Conservation (phyloP, 73 alveolate genomes). For the Stentor roeselii region DNA sequence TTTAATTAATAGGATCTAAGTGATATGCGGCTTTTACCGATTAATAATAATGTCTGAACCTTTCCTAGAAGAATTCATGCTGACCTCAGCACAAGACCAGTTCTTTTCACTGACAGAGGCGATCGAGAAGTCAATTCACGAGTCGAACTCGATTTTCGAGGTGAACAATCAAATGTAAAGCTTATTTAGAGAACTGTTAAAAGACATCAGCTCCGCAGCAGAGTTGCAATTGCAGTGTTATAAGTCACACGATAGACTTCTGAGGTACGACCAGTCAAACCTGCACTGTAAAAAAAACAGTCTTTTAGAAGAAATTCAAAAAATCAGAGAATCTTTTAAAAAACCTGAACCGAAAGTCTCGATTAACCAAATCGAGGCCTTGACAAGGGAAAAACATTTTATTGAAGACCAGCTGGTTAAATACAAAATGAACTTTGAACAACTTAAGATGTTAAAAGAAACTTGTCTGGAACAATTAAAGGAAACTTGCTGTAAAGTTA, state of each 20-base stretch:
- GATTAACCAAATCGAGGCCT: not conserved
- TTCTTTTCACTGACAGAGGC: not conserved
- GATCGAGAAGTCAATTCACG: not conserved
- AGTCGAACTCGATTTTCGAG: not conserved
- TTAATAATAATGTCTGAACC: not conserved
- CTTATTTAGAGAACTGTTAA: not conserved
- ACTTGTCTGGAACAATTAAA: not conserved
- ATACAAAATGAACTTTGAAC: no score
- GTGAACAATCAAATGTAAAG: not conserved
- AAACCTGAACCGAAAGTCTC: not conserved
- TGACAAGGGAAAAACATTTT: no score
- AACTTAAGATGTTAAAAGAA: not conserved
- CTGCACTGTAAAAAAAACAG: not conserved
- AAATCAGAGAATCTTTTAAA: no score
- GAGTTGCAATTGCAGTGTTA: not conserved
- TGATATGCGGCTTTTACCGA: not conserved
- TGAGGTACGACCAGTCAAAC: not conserved
- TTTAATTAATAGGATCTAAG: no score
- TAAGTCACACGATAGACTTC: not conserved
- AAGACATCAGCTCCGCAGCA: not conserved
- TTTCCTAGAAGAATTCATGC: not conserved
- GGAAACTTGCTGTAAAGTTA: not conserved
- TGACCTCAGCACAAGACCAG: not conserved
- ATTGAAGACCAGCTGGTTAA: not conserved
- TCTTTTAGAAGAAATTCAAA: not conserved